These are phyloP conservation scores for Leptographium flavum DNA, from an alignment of 2,329 filamentous ascomycete species.

Conservation along the genomic window DNA sequence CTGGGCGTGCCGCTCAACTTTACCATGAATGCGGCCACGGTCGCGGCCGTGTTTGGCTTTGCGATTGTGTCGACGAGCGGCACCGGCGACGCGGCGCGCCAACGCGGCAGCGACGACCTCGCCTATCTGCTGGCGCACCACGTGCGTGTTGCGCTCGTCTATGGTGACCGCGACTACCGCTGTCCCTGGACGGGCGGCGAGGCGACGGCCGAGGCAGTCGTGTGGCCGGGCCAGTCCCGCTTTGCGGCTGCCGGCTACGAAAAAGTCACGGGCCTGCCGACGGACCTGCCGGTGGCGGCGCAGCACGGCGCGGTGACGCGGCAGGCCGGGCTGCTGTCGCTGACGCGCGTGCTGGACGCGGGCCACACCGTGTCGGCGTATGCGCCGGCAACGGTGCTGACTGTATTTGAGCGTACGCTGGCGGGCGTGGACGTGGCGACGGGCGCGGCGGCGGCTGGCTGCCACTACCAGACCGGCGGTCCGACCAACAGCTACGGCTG, in stretches of 20 bases:
- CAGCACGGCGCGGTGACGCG: constrained; percentile 45
- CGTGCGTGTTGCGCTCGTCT: constrained; percentile 38
- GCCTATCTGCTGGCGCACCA: constrained; percentile 37
- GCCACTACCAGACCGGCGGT: not conserved
- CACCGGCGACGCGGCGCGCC: constrained; percentile 17
- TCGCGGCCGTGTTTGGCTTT: not conserved
- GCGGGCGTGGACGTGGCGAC: constrained; percentile 30
- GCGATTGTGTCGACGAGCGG: constrained; percentile 22
- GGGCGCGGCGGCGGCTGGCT: constrained; percentile 22
- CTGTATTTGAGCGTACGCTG: constrained; percentile 35
- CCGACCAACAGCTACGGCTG: not conserved
- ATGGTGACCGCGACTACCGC: constrained; percentile 41
- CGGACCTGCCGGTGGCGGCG: no score
- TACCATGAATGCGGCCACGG: constrained; percentile 19
- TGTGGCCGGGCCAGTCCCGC: constrained; percentile 31
- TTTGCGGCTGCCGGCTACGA: constrained; percentile 52
- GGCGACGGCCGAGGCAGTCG: constrained; percentile 34
- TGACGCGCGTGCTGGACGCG: constrained; percentile 39
- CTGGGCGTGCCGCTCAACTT: constrained; percentile 47
- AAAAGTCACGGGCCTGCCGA: constrained; percentile 42
- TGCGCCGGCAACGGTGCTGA: constrained; percentile 29
- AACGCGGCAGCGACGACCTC: constrained; percentile 24
- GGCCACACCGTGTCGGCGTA: constrained; percentile 35
- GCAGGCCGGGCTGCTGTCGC: constrained; percentile 50
- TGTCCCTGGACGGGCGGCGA: constrained; percentile 40